Conservation (phyloP, 2,329 filamentous ascomycete species). For the Microdochium bolleyi region DNA sequence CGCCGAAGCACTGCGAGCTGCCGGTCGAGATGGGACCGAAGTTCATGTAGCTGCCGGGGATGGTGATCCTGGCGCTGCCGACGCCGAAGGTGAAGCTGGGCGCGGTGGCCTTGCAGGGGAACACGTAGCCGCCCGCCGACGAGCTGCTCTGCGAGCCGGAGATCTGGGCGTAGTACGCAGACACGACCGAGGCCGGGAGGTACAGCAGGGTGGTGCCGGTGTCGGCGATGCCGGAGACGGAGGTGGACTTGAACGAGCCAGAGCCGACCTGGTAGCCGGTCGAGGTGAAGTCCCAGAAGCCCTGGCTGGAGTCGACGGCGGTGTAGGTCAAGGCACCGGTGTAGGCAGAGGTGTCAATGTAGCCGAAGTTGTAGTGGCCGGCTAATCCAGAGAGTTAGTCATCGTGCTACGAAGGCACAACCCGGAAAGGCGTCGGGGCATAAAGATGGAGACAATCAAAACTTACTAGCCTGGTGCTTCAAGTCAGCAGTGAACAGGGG, state of each 20-base stretch:
- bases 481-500: conserved; percentile 24
- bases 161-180: conserved; percentile 43
- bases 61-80: conserved; percentile 34
- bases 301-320: conserved; percentile 19
- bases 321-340: conserved; percentile 23
- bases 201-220: conserved; percentile 53
- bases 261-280: conserved; percentile 20
- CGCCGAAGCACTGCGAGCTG: conserved; percentile 50
- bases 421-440: no score
- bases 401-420: not conserved
- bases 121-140: conserved; percentile 39
- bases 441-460: not conserved
- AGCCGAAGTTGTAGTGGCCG: conserved; percentile 31
- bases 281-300: conserved; percentile 29
- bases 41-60: conserved; percentile 40
- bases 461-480: conserved; percentile 16
- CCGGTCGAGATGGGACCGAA: conserved; percentile 36
- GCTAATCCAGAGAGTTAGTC: conserved; percentile 7
- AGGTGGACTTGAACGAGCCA: conserved; percentile 11
- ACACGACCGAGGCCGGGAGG: conserved; percentile 35
- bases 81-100: conserved; percentile 43
- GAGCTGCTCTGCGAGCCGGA: conserved; percentile 28
- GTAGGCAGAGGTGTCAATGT: conserved; percentile 22
- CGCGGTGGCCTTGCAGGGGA: conserved; percentile 36
- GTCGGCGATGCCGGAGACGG: conserved; percentile 41